Conservation (phyloP, 495 filamentous ascomycete species). For the Umbilicaria muhlenbergii region DNA sequence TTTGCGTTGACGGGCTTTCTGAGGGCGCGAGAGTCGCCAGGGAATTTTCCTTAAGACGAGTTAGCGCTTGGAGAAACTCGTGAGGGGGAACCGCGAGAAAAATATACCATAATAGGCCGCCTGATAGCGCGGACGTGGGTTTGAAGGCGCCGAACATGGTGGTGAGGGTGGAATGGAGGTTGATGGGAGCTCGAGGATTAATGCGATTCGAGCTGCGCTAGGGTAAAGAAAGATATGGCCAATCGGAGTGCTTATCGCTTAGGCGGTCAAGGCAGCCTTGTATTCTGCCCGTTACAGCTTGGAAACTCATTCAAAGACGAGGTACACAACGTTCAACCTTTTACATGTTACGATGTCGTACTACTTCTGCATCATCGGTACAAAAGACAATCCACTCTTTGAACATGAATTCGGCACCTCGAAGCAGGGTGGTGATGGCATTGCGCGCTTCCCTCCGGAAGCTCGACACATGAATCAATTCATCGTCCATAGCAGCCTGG, state of each 20-base stretch:
- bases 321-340: slow-evolving; percentile 7
- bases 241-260: too few species aligned
- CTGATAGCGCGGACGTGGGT: slow-evolving; percentile 54
- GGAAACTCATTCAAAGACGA: too few species aligned
- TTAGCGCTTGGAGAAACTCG: slow-evolving; percentile 1
- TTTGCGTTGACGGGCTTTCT: slow-evolving; percentile 80
- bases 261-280: too few species aligned
- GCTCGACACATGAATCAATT: slow-evolving; percentile 93
- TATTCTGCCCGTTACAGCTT: too few species aligned
- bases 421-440: slow-evolving; percentile 84
- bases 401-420: slow-evolving; percentile 92
- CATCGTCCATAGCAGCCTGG: slow-evolving; percentile 79
- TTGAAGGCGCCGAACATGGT: slow-evolving; percentile 72
- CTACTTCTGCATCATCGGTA: slow-evolving; percentile 91
- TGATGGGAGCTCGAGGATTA: too few species aligned
- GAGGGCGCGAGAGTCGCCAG: slow-evolving; percentile 80
- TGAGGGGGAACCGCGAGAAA: neutral
- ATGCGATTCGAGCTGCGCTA: too few species aligned
- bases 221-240: too few species aligned
- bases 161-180: too few species aligned
- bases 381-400: slow-evolving; percentile 87
- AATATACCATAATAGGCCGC: slow-evolving; percentile 71
- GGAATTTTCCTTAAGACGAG: slow-evolving; percentile 70
- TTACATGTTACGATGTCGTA: slow-evolving; percentile 53
- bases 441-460: slow-evolving; percentile 70